Evolutionary conservation across 164 flowering plant genomes (phyloP).

Genomic region (Protea cynaroides): DNA sequence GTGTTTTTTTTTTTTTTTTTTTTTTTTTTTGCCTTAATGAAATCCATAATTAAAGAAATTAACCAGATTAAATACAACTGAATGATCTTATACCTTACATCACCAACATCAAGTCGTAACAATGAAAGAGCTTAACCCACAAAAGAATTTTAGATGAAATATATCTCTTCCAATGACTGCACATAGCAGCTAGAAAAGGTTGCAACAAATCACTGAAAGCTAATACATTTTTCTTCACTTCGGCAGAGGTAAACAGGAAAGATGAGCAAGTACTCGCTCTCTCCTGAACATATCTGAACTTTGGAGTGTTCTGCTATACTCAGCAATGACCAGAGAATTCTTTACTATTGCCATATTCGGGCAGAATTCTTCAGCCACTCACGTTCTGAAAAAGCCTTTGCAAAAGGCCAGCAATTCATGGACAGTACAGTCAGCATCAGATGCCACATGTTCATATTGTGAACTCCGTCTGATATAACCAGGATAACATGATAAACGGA

Average conservation of each 20-base stretch:
- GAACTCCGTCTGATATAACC: constrained; percentile 87
- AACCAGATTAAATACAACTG: too few species aligned
- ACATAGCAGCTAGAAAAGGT: not conserved
- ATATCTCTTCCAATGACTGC: too few species aligned
- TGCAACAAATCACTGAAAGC: not conserved
- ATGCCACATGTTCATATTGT: constrained; percentile 73
- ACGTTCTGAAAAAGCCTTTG: constrained; percentile 72
- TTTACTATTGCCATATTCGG: constrained; percentile 81
- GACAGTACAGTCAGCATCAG: constrained; percentile 84
- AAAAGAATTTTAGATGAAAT: too few species aligned
- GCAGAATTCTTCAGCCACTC: constrained; percentile 84
- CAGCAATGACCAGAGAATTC: constrained; percentile 61
- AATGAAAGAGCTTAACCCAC: too few species aligned
- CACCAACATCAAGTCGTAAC: too few species aligned
- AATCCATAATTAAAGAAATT: too few species aligned
- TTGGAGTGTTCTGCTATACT: constrained; percentile 60
- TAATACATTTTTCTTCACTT: not conserved
- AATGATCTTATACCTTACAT: too few species aligned
- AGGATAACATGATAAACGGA: constrained; percentile 77
- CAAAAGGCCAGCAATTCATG: constrained; percentile 53
- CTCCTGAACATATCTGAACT: constrained; percentile 64
- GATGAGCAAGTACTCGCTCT: constrained; percentile 12
- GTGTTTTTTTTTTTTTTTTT: too few species aligned
- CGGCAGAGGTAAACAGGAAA: not conserved
- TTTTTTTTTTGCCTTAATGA: too few species aligned